These are phyloP conservation scores for Neocatenulostroma microsporum DNA, from an alignment of 2,329 filamentous ascomycete genomes.

Conservation along the genomic window DNA sequence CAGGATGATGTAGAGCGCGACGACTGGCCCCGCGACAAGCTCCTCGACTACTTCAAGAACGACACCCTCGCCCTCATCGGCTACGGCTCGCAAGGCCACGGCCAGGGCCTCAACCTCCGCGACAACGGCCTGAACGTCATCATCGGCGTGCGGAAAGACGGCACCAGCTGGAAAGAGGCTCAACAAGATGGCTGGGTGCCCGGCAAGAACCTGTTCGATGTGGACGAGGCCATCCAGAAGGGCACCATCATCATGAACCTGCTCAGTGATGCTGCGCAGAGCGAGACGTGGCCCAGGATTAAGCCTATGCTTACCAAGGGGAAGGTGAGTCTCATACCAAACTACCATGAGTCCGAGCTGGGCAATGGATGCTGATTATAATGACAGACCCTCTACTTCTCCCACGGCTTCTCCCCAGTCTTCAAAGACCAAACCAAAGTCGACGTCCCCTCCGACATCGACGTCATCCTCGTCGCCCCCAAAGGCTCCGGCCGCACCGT, in stretches of 20 bases:
- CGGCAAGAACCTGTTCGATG: constrained; percentile 97
- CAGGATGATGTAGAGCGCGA: constrained; percentile 80
- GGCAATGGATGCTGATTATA: no score
- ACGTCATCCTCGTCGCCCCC: constrained; percentile 98
- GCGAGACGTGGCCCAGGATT: constrained; percentile 96
- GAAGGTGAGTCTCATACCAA: constrained; percentile 59
- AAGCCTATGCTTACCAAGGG: constrained; percentile 98
- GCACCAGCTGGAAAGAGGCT: constrained; percentile 97
- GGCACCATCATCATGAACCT: constrained; percentile 99
- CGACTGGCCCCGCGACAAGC: constrained; percentile 98
- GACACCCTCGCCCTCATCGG: constrained; percentile 98
- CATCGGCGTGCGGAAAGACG: constrained; percentile 95
- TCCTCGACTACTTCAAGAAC: constrained; percentile 99
- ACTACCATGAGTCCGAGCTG: constrained; percentile 12
- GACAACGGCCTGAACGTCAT: constrained; percentile 99
- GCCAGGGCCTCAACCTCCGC: constrained; percentile 98
- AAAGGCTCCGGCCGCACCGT: constrained; percentile 99
- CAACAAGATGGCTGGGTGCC: constrained; percentile 95
- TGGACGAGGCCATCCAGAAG: constrained; percentile 89
- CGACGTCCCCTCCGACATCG: constrained; percentile 88
- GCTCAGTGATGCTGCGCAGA: constrained; percentile 94
- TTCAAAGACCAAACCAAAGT: constrained; percentile 99
- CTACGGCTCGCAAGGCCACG: constrained; percentile 97
- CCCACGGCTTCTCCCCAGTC: constrained; percentile 98
- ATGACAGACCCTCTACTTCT: constrained; percentile 98